Percentiles rank a stretch among this genome's conserved stretches.
Evolutionary conservation across 495 filamentous ascomycete genomes (phyloP).

Genomic region (Podospora pseudoanserina): DNA sequence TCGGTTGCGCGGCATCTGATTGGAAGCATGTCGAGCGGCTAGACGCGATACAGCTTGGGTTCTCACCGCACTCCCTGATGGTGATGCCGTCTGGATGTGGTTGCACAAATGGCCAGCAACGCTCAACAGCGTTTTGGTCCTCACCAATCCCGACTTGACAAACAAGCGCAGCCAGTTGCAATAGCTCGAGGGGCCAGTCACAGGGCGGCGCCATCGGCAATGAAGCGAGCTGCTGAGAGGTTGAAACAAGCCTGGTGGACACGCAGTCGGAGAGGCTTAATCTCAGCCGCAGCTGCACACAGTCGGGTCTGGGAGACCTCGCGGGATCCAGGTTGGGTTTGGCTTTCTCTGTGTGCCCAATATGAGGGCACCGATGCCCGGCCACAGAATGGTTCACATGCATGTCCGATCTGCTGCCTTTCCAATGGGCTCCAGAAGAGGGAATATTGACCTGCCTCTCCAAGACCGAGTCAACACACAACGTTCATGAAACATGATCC

Average conservation of each 20-base stretch:
- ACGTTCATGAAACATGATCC: not conserved
- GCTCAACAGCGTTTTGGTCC: not conserved
- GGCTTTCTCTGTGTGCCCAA: conserved; percentile 14
- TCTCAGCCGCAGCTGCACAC: conserved; percentile 31
- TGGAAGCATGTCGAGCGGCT: not conserved
- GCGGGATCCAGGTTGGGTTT: not conserved
- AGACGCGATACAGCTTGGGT: not conserved
- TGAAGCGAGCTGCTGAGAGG: conserved; percentile 11
- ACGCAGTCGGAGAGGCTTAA: conserved; percentile 13
- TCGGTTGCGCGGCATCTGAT: not conserved
- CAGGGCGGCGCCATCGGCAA: not conserved
- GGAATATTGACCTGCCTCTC: not conserved
- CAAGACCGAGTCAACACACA: not conserved
- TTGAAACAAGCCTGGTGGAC: conserved; percentile 20
- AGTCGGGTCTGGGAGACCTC: conserved; percentile 21
- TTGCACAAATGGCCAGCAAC: conserved; percentile 8
- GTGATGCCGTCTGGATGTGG: not conserved
- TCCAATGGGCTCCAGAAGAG: not conserved
- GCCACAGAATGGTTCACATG: conserved; percentile 9
- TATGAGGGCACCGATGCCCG: conserved; percentile 19
- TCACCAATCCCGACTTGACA: conserved; percentile 27
- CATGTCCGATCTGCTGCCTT: not conserved
- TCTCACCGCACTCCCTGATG: conserved; percentile 8
- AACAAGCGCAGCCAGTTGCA: not conserved
- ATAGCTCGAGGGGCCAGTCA: not conserved